Base-by-base conservation (phyloP, 2,329 filamentous ascomycete species). In the Cladosporium sp. region DNA sequence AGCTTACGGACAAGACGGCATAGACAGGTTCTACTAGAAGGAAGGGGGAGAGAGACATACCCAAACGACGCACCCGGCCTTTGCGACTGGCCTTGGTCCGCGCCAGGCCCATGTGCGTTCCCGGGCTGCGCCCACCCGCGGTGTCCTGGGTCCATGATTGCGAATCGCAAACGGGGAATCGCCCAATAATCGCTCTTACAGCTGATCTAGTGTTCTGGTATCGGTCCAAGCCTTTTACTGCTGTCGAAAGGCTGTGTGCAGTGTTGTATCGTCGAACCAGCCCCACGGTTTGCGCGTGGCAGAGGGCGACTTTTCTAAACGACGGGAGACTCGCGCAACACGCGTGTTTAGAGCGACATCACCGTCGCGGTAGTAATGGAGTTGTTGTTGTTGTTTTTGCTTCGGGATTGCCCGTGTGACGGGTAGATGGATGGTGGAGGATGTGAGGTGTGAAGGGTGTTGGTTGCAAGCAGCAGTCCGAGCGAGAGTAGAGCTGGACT, bases 121-220 rank as follows among this genome's bases (percentile, higher is more conserved):
- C 69, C 68, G 51, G 70, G 69, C 65, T 68, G 69, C 59, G 72
- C 71, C 65, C 68, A 67, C 72, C 74, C 74, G 49, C 71, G 70
- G 53, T 72, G 72, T 36, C 58, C 51, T 62, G 66, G 69, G 54
- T 73, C 63, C 63, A 65, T 65, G 23, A n/a, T 51, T 39, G 49
- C 34, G 34, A 46, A 32, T 23, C 34, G 60, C 49, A 56, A 43
- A 63, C 60, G 48, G 21, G 25, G 30, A 23, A 34, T 36, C n/a
- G 30, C 30, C 32, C 58, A 61, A 61, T 30, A 28, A 53, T 61
- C 58, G 58, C 58, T 18, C 34, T 36, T 36, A 48, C 43, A 7
- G 39, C n/a, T 57, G 36, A 28, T 56, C 25, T n/a, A 16, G 21
- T 58, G 23, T 28, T 56, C 49, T 51, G 6, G 21, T 39, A 26